These are phyloP conservation scores for Alternaria gaisen DNA, from an alignment of 2,329 filamentous ascomycete genomes.

Conservation along the genomic window DNA sequence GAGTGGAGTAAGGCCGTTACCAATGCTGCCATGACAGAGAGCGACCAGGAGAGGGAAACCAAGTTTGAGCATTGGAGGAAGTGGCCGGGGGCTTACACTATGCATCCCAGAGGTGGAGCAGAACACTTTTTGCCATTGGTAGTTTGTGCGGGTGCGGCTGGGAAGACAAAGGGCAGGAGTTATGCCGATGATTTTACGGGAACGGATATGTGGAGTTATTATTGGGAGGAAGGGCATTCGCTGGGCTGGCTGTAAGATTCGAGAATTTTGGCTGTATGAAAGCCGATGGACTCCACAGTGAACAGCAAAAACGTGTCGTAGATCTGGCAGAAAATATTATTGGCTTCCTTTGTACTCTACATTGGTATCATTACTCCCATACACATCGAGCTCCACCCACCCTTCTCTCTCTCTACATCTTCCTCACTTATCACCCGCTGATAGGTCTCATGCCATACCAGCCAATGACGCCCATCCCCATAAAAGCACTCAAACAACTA, in stretches of 20 bases:
- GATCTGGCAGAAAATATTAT: background rate
- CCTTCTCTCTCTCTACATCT: background rate
- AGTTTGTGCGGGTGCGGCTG: conserved; percentile 63
- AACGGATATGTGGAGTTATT: conserved; percentile 64
- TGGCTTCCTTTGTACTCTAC: background rate
- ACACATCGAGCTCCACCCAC: background rate
- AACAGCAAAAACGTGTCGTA: no score
- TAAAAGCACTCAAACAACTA: conserved; percentile 71
- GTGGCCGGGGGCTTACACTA: conserved; percentile 59
- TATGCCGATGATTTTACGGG: conserved; percentile 63
- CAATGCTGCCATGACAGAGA: conserved; percentile 51
- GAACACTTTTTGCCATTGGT: conserved; percentile 69
- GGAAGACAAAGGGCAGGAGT: conserved; percentile 52
- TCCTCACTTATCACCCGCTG: background rate
- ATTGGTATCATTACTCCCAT: background rate
- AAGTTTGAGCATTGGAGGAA: conserved; percentile 60
- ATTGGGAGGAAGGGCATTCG: conserved; percentile 55
- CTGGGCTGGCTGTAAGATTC: background rate
- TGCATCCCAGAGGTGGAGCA: conserved; percentile 63
- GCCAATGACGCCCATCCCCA: conserved; percentile 72
- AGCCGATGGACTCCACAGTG: background rate
- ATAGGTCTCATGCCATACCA: conserved; percentile 68
- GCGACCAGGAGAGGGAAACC: conserved; percentile 48
- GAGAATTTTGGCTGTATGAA: background rate
- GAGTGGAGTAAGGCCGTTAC: conserved; percentile 61